These are phyloP conservation scores for Elongisporangium anandrum DNA, from an alignment of 352 stramenopile genomes.

Conservation along the genomic window DNA sequence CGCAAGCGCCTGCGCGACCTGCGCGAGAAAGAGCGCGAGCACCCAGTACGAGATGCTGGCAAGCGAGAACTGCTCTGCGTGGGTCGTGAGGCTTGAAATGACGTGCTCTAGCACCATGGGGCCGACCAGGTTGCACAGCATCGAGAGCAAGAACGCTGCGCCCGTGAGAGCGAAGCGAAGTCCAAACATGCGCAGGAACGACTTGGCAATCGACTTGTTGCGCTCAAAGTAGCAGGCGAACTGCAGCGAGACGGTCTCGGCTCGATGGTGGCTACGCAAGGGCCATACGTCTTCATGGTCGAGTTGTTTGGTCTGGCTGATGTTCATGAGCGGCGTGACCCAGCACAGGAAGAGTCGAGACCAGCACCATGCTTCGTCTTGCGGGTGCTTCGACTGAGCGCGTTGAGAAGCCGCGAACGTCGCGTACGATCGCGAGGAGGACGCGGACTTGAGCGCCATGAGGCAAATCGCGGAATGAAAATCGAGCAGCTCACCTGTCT, in stretches of 20 bases:
- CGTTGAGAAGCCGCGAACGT: no score
- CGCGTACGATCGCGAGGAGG: no score
- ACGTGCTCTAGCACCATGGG: constrained; percentile 38
- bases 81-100: constrained; percentile 21
- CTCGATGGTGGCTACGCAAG: constrained; percentile 14
- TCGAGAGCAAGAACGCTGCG: constrained; percentile 27
- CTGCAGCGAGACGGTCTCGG: constrained; percentile 10
- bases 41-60: constrained; percentile 21
- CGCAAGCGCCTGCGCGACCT: constrained; percentile 47
- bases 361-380: constrained; percentile 16
- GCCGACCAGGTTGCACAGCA: constrained; percentile 34
- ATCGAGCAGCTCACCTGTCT: no score
- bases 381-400: constrained; percentile 4
- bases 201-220: constrained; percentile 15
- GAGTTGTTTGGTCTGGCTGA: constrained; percentile 37
- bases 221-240: constrained; percentile 16
- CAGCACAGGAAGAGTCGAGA: constrained; percentile 37
- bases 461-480: no score
- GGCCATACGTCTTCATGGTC: constrained; percentile 32
- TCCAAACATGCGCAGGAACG: constrained; percentile 29
- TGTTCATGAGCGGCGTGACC: constrained; percentile 34
- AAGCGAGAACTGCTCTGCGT: constrained; percentile 6
- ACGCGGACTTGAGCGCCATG: no score
- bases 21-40: constrained; percentile 30
- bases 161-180: constrained; percentile 28